phyloP scores from a whole-genome alignment of 177 flowering plant genomes.

The Vitis hybrid region DNA sequence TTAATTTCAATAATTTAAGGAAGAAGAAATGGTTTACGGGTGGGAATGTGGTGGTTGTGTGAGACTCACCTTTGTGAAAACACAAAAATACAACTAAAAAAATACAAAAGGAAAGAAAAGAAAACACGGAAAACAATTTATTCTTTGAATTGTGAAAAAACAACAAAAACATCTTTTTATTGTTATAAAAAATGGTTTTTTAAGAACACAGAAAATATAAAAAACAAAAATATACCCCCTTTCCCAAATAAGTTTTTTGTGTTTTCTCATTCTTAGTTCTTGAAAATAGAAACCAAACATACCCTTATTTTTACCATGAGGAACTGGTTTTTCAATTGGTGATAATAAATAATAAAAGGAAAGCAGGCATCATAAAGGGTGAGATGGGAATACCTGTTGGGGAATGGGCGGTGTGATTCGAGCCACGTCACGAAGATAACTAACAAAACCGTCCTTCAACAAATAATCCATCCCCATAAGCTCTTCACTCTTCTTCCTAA shows the following conservation, averaged over 20 bases:
- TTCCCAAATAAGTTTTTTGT: too few relatives aligned
- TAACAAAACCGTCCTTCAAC: slow-evolving; percentile 27
- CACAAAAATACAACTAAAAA: too few relatives aligned
- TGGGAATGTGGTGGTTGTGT: rapidly evolving
- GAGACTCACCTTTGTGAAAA: rapidly evolving
- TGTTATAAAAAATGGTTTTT: rapidly evolving
- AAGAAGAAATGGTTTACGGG: rapidly evolving
- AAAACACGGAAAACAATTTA: rapidly evolving
- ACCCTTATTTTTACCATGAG: too few relatives aligned
- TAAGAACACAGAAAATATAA: rapidly evolving
- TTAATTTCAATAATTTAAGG: too few relatives aligned
- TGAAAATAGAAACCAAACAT: too few relatives aligned
- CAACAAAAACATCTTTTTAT: too few relatives aligned
- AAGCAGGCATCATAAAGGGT: too few relatives aligned
- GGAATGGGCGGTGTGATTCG: slow-evolving; percentile 30
- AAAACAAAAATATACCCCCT: rapidly evolving
- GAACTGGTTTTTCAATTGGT: too few relatives aligned
- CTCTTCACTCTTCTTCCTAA: slow-evolving; percentile 8
- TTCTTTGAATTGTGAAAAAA: rapidly evolving
- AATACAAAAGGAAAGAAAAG: rapidly evolving
- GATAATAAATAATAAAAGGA: too few relatives aligned
- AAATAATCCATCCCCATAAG: slow-evolving; percentile 28
- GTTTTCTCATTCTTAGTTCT: too few relatives aligned
- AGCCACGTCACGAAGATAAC: slow-evolving; percentile 28
- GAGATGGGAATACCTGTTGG: slow-evolving; percentile 18